Conservation (phyloP, 805 yeast genomes). For the Saccharomyces mikatae region DNA sequence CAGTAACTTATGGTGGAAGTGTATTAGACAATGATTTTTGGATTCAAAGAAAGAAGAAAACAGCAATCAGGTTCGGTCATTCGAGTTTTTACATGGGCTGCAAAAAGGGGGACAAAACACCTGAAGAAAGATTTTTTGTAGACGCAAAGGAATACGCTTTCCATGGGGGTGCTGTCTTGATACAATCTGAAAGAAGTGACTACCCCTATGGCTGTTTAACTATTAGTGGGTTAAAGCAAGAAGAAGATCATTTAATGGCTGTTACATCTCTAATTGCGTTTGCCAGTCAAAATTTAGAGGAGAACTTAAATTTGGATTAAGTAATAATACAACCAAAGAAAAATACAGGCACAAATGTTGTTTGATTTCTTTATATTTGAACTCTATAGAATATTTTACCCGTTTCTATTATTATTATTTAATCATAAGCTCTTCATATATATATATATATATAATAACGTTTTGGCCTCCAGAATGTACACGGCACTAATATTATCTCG, state of each 20-base stretch:
- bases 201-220: slow-evolving; percentile 42
- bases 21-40: slow-evolving; percentile 46
- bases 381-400: neutral
- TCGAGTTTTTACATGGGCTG: slow-evolving; percentile 43
- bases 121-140: slow-evolving; percentile 35
- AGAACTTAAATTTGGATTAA: slow-evolving; percentile 15
- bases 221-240: slow-evolving; percentile 48
- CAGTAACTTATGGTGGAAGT: slow-evolving; percentile 31
- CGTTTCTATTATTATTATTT: neutral
- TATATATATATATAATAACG: neutral
- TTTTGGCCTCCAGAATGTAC: neutral
- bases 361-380: neutral
- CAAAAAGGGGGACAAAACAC: slow-evolving; percentile 32
- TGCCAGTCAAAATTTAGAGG: slow-evolving; percentile 6
- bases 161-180: slow-evolving; percentile 53
- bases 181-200: slow-evolving; percentile 30
- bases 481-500: neutral
- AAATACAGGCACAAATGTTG: neutral
- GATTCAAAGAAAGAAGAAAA: slow-evolving; percentile 42
- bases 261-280: slow-evolving; percentile 13
- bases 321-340: neutral
- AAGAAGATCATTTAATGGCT: slow-evolving; percentile 47
- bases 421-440: neutral
- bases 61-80: slow-evolving; percentile 40
- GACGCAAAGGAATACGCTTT: slow-evolving; percentile 39